phyloP scores from a whole-genome alignment of 129 eudicot genomes.

The Deinandra increscens region DNA sequence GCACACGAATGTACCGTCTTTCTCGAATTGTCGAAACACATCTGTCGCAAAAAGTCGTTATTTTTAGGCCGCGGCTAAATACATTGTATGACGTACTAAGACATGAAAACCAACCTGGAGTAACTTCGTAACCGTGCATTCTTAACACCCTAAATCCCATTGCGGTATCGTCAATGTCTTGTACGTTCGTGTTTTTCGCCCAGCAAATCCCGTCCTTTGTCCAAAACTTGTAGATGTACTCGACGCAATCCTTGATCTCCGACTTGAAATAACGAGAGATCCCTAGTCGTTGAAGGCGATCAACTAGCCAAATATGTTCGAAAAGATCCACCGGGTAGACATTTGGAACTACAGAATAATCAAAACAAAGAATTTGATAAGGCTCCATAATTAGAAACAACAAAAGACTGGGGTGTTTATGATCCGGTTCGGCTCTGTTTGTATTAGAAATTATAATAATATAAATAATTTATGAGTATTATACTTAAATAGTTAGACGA shows the following conservation, averaged over 20 bases:
- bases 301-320: slow-evolving; percentile 82
- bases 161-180: slow-evolving; percentile 93
- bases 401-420: no score
- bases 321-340: slow-evolving; percentile 94
- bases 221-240: slow-evolving; percentile 71
- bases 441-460: no score
- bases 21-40: slow-evolving; percentile 68
- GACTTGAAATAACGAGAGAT: slow-evolving; percentile 66
- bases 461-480: no score
- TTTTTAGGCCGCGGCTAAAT: neutral
- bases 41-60: slow-evolving; percentile 43
- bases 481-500: no score
- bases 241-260: slow-evolving; percentile 64
- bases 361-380: slow-evolving; percentile 11
- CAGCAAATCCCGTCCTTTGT: slow-evolving; percentile 78
- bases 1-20: slow-evolving; percentile 68
- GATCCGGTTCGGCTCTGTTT: no score
- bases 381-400: slow-evolving; percentile 17
- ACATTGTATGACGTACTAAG: no score
- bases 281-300: slow-evolving; percentile 79
- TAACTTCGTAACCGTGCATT: slow-evolving; percentile 71
- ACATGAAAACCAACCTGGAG: slow-evolving; percentile 50
- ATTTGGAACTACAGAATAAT: slow-evolving; percentile 61
- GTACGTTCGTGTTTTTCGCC: slow-evolving; percentile 80
- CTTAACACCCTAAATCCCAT: slow-evolving; percentile 91